Conservation (phyloP, 441 rosid species). For the Croton setiger region DNA sequence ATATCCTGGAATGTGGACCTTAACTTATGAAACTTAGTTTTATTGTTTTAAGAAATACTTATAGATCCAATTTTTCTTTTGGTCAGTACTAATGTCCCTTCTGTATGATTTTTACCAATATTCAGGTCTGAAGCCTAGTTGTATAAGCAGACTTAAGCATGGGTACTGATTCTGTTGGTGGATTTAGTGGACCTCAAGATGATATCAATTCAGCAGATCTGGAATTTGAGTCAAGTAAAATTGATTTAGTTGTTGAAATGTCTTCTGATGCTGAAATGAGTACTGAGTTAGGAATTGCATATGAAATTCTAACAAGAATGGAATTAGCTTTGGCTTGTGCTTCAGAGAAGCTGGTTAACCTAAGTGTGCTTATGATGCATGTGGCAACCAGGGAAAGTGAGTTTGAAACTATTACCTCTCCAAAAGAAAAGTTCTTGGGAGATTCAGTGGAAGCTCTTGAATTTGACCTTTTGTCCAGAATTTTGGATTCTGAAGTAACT, state of each 20-base stretch:
- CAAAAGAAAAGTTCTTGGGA: slow-evolving; percentile 23
- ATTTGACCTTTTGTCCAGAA: slow-evolving; percentile 64
- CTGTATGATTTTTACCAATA: slow-evolving; percentile 7
- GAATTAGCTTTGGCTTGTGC: slow-evolving; percentile 72
- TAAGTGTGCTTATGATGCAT: slow-evolving; percentile 70
- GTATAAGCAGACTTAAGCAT: slow-evolving; percentile 27
- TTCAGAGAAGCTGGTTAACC: slow-evolving; percentile 76
- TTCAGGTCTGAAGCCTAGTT: slow-evolving; percentile 23
- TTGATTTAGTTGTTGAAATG: slow-evolving; percentile 41
- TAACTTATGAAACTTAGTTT: not conserved
- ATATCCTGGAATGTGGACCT: not conserved
- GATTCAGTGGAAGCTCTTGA: slow-evolving; percentile 54
- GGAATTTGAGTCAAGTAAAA: slow-evolving; percentile 50
- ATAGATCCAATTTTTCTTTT: not conserved
- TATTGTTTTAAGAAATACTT: not conserved
- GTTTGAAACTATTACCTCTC: slow-evolving; percentile 53
- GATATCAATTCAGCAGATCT: slow-evolving; percentile 43
- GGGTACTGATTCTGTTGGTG: slow-evolving; percentile 39
- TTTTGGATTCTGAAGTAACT: slow-evolving; percentile 63
- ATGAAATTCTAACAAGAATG: slow-evolving; percentile 48
- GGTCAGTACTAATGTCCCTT: not conserved
- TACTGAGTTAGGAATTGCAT: slow-evolving; percentile 37
- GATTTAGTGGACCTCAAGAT: slow-evolving; percentile 41
- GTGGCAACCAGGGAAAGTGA: slow-evolving; percentile 68
- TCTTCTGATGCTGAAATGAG: slow-evolving; percentile 40